A percentile compares a stretch with the other conserved stretches of the same genome.
Conservation (phyloP, 2,329 filamentous ascomycete genomes). For the Aspergillus ochraceus region DNA sequence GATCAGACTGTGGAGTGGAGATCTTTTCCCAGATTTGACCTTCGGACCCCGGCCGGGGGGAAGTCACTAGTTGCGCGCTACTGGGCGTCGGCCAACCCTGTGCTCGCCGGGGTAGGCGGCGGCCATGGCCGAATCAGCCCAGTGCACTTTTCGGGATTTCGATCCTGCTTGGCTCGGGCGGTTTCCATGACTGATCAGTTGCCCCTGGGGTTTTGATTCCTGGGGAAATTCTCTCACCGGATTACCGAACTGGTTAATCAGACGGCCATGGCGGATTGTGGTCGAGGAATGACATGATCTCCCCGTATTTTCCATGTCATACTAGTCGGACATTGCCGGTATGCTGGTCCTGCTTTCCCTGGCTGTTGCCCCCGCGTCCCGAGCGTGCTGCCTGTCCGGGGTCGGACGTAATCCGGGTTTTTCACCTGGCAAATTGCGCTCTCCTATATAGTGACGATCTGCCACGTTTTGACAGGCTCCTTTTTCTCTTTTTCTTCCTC, state of each 20-base stretch:
- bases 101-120: too few species aligned
- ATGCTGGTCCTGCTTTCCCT: background rate
- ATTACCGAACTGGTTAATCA: background rate
- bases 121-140: too few species aligned
- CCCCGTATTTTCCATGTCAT: background rate
- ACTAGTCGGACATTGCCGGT: background rate
- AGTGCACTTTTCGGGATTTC: too few species aligned
- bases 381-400: background rate
- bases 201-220: background rate
- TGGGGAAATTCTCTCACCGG: background rate
- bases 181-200: background rate
- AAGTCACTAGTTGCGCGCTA: background rate
- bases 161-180: background rate
- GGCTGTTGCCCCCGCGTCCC: background rate
- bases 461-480: background rate
- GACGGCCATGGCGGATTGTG: background rate
- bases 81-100: too few species aligned
- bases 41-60: background rate
- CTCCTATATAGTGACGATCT: background rate
- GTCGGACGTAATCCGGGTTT: background rate
- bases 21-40: background rate
- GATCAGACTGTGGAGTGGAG: background rate
- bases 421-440: background rate
- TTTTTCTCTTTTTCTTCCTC: background rate
- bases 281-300: background rate